Evolutionary conservation across 1,139 yeast genomes (phyloP), one percentile per base, ranked within the genome.

Genomic region (Taphrina wiesneri): DNA sequence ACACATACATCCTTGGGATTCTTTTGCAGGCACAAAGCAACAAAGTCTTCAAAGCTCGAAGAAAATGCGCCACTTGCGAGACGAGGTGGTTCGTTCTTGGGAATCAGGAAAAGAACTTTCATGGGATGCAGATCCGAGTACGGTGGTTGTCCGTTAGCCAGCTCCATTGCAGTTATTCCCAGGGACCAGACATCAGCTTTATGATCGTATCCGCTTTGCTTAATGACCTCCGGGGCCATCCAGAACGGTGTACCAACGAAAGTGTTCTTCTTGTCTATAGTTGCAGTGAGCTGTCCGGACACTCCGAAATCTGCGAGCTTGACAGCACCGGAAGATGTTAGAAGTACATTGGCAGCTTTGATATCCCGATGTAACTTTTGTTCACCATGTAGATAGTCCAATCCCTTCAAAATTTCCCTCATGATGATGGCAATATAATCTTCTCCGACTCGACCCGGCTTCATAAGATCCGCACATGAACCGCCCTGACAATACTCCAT

Each of bases 401-500:
- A 79, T 0, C 96, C 96, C 62, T 76, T 75, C 46, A 88, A 78
- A 0, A 87, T 86, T 56, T 83, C 86, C 65, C 83, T 77, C 56
- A 86, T 79, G 26, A 89, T 84, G 70, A 78, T 85, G 2, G 88
- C 81, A 3, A 84, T 85, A 17, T 82, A 79, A 2, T 80, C 80
- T 71, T 89, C 96, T 23, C 79, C 79, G 53, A 90, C 75, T 53
- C 76, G 79, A 64, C 81, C 82, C 69, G 79, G 79, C 71, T 81
- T 83, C 41, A 87, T 73, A 71, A 91, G 79, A 73, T 90, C 96
- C 0, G 90, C 82, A 75, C 96, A 88, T 1, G 96, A 88, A 0
- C 97, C 96, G 25, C 96, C 96, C 13, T 92, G 96, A 76, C 97
- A 91, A 74, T 83, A 89, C 74, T 91, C 97, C 96, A 91, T 89